Conservation (phyloP, 2,329 filamentous ascomycete species). For the Biscogniauxia mediterranea region DNA sequence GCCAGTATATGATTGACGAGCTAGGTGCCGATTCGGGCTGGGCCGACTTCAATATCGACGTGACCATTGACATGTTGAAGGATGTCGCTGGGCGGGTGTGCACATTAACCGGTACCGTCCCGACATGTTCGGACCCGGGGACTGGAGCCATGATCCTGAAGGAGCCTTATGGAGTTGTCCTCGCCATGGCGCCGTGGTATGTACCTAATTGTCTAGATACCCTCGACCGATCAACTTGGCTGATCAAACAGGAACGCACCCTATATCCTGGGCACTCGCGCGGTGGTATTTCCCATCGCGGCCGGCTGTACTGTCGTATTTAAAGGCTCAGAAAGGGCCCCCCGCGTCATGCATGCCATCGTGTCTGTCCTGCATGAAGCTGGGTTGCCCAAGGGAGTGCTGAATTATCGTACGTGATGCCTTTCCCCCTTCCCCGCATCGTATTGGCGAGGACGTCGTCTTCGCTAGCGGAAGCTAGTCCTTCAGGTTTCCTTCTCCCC, state of each 20-base stretch:
- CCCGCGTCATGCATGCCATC: conserved; percentile 56
- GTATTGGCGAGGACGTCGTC: background rate
- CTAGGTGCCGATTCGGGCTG: conserved; percentile 41
- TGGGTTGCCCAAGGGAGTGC: conserved; percentile 61
- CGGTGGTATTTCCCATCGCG: conserved; percentile 58
- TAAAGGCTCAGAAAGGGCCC: conserved; percentile 60
- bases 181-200: conserved; percentile 81
- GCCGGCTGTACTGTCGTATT: conserved; percentile 64
- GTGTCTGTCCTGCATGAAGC: conserved; percentile 59
- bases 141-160: conserved; percentile 64
- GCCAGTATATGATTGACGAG: conserved; percentile 54
- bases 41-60: conserved; percentile 41
- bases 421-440: background rate
- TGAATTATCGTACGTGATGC: conserved; percentile 49
- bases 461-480: background rate
- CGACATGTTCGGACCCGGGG: conserved; percentile 41
- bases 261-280: conserved; percentile 40
- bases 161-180: conserved; percentile 76
- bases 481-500: background rate
- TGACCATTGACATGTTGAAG: conserved; percentile 37
- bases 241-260: conserved; percentile 40
- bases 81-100: conserved; percentile 43
- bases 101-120: conserved; percentile 35
- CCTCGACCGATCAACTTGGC: conserved; percentile 20
- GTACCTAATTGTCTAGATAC: conserved; percentile 46